Conservation (phyloP, 805 yeast genomes). For the Starmerella floris region DNA sequence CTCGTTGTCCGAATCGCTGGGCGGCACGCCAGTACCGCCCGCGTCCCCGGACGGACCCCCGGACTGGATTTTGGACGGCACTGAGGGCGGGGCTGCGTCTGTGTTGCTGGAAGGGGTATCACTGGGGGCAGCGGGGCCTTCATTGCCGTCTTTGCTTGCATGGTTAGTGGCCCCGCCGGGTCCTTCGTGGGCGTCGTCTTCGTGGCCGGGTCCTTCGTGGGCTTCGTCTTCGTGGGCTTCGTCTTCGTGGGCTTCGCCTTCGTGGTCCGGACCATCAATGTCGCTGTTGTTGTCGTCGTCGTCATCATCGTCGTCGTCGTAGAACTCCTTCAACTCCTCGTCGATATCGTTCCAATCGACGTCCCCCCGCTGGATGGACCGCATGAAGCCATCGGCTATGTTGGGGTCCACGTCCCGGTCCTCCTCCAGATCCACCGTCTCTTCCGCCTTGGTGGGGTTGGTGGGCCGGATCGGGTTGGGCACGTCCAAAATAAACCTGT, state of each 20-base stretch:
- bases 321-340: conserved; percentile 43
- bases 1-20: too few species aligned
- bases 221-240: too few species aligned
- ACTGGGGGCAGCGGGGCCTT: too few species aligned
- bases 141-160: background rate
- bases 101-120: too few species aligned
- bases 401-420: conserved; percentile 35
- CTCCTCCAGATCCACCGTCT: conserved; percentile 31
- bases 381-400: conserved; percentile 31
- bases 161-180: background rate
- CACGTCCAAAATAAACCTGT: conserved; percentile 42
- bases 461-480: conserved; percentile 33
- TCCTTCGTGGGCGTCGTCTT: background rate
- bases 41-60: too few species aligned
- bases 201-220: background rate
- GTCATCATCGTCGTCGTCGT: conserved; percentile 24
- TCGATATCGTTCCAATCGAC: conserved; percentile 40
- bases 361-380: conserved; percentile 22
- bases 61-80: too few species aligned
- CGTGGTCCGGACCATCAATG: background rate
- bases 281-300: conserved; percentile 17
- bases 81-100: too few species aligned
- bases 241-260: too few species aligned
- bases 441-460: conserved; percentile 30
- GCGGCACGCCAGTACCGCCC: too few species aligned